Conservation (phyloP, 2,329 filamentous ascomycete species). For the Claviceps purpurea region DNA sequence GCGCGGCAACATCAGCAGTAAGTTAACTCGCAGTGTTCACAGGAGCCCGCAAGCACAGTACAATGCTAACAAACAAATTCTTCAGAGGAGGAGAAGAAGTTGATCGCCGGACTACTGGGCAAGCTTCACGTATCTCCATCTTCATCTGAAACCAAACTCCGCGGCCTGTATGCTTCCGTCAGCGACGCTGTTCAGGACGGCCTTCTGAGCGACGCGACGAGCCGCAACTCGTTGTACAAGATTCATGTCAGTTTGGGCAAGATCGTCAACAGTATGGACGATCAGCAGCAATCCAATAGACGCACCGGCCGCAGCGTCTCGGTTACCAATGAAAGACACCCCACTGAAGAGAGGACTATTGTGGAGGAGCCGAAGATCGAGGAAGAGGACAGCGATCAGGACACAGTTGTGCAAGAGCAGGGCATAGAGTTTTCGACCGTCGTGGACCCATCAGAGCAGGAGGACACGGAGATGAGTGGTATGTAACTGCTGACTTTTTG, state of each 20-base stretch:
- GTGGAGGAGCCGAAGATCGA: conserved; percentile 32
- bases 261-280: conserved; percentile 48
- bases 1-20: conserved; percentile 53
- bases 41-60: background rate
- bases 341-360: conserved; percentile 25
- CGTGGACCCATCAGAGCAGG: conserved; percentile 28
- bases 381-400: conserved; percentile 29
- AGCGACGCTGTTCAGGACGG: conserved; percentile 50
- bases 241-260: conserved; percentile 54
- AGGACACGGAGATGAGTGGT: conserved; percentile 19
- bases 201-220: conserved; percentile 44
- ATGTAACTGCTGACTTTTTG: background rate
- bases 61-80: background rate
- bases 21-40: conserved; percentile 18
- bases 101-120: conserved; percentile 60
- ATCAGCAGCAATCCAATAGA: conserved; percentile 23
- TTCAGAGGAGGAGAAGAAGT: conserved; percentile 74
- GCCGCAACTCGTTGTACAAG: conserved; percentile 53
- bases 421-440: conserved; percentile 25
- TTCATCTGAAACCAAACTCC: conserved; percentile 44
- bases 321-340: conserved; percentile 16
- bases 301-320: conserved; percentile 33
- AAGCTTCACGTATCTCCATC: conserved; percentile 70
- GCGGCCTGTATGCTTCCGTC: conserved; percentile 43
- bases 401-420: conserved; percentile 17